phyloP scores from a whole-genome alignment of 2,329 filamentous ascomycete species.

The Tothia fuscella region DNA sequence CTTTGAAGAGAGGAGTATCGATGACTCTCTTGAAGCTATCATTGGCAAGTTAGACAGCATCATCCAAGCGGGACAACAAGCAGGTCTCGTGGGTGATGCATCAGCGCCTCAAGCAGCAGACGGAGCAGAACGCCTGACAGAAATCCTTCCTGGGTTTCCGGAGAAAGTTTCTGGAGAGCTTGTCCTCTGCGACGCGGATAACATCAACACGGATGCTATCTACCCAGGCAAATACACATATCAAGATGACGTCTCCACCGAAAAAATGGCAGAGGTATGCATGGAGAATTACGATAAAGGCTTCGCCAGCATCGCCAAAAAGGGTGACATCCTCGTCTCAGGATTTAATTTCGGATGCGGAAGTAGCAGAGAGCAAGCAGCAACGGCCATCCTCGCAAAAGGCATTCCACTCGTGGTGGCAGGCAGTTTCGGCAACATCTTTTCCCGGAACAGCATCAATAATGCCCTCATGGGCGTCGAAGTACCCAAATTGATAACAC shows the following conservation, averaged over 20 bases:
- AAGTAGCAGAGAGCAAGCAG: constrained; percentile 71
- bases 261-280: constrained; percentile 72
- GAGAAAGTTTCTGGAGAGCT: constrained; percentile 76
- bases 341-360: constrained; percentile 88
- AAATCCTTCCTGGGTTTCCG: constrained; percentile 77
- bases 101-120: constrained; percentile 13
- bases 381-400: constrained; percentile 74
- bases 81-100: constrained; percentile 12
- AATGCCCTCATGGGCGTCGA: constrained; percentile 65
- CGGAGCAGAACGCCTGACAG: constrained; percentile 38
- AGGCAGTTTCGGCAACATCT: constrained; percentile 77
- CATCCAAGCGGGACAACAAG: constrained; percentile 31
- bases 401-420: constrained; percentile 69
- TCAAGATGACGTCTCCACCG: constrained; percentile 64
- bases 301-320: constrained; percentile 52
- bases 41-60: constrained; percentile 55
- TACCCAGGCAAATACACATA: constrained; percentile 77
- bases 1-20: constrained; percentile 44
- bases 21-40: constrained; percentile 60
- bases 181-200: constrained; percentile 73
- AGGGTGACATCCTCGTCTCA: constrained; percentile 69
- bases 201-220: constrained; percentile 72
- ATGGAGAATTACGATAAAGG: constrained; percentile 86
- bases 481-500: constrained; percentile 52
- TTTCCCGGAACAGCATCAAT: constrained; percentile 66